Evolutionary conservation across 495 filamentous ascomycete genomes (phyloP), one percentile per base, ranked within the genome.

Genomic region (Mycothermus thermophilus): DNA sequence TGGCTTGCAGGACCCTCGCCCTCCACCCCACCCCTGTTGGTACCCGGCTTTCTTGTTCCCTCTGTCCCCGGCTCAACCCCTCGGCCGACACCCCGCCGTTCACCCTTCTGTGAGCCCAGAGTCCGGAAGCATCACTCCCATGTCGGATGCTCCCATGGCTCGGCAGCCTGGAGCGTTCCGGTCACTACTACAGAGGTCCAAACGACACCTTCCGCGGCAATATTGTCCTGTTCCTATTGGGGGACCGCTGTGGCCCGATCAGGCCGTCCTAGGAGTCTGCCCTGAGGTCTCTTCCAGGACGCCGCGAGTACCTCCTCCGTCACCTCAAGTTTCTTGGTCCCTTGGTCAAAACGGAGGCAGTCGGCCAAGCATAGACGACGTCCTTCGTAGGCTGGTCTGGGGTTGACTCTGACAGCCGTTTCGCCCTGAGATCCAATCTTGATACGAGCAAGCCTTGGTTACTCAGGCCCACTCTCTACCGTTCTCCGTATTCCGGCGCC

Each of bases 121-220:
- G n/a, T n/a, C n/a, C n/a, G n/a, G n/a, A n/a, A n/a, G n/a, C n/a
- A n/a, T 34, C 51, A 44, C 50, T 50, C 52, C 41, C 42, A 55
- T 52, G 46, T 55, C 45, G 35, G 42, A 44, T 48, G 38, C 41
- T 29, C 29, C 46, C 37, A 41, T 37, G 41, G 35, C 40, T 25
- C 23, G 20, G 12, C 26, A 37, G 34, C 37, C 34, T 22, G n/a
- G 15, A n/a, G 19, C 30, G 12, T 25, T 23, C 27, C 15, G 16
- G 15, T 28, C 20, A 26, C 13, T 22, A n/a, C 21, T 21, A 16
- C 27, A 28, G 22, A 27, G n/a, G n/a, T n/a, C n/a, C 17, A 30
- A 39, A 24, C 30, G 29, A 22, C 30, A 33, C 20, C n/a, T 12
- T 11, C 28, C 35, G 35, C 27, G 28, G 35, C 28, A 32, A 26